Conservation (phyloP, 2,329 filamentous ascomycete genomes). For the Chaetomiaceae sp. region DNA sequence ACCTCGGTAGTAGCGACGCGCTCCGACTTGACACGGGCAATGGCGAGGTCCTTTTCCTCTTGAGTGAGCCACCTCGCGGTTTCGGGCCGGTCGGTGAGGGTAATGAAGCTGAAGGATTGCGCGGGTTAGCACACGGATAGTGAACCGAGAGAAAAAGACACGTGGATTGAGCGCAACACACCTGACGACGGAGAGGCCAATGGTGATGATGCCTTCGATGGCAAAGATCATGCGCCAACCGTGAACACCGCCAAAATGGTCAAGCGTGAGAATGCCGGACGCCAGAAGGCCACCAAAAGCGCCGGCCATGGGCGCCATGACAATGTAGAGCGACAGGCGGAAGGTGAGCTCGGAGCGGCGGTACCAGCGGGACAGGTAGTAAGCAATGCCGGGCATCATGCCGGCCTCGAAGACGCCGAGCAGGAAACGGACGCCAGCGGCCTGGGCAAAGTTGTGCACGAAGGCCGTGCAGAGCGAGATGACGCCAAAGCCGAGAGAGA, state of each 20-base stretch:
- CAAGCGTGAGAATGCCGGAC: slow-evolving; percentile 57
- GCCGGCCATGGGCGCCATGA: slow-evolving; percentile 59
- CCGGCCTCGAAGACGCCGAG: slow-evolving; percentile 59
- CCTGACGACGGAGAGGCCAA: slow-evolving; percentile 47
- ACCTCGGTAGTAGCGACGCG: slow-evolving; percentile 55
- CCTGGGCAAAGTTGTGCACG: slow-evolving; percentile 44
- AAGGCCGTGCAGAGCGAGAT: slow-evolving; percentile 56
- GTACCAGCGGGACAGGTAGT: slow-evolving; percentile 61
- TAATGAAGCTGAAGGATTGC: slow-evolving; percentile 43
- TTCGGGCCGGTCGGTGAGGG: slow-evolving; percentile 61
- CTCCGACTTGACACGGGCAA: slow-evolving; percentile 57
- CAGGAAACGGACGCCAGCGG: slow-evolving; percentile 53
- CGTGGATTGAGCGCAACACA: background rate
- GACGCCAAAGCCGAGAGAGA: slow-evolving; percentile 53
- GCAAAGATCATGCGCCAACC: slow-evolving; percentile 68
- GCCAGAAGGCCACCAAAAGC: slow-evolving; percentile 62
- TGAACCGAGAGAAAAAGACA: no score
- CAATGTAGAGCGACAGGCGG: slow-evolving; percentile 57
- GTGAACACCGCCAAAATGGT: slow-evolving; percentile 50
- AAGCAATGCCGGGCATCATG: slow-evolving; percentile 58
- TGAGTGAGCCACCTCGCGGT: slow-evolving; percentile 61
- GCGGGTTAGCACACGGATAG: background rate
- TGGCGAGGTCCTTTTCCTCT: slow-evolving; percentile 60
- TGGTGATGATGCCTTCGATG: slow-evolving; percentile 62
- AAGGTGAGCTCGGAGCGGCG: slow-evolving; percentile 58